These are phyloP conservation scores for Gracilaria vermiculophylla DNA, from an alignment of 23 red algal genomes.

Conservation along the genomic window DNA sequence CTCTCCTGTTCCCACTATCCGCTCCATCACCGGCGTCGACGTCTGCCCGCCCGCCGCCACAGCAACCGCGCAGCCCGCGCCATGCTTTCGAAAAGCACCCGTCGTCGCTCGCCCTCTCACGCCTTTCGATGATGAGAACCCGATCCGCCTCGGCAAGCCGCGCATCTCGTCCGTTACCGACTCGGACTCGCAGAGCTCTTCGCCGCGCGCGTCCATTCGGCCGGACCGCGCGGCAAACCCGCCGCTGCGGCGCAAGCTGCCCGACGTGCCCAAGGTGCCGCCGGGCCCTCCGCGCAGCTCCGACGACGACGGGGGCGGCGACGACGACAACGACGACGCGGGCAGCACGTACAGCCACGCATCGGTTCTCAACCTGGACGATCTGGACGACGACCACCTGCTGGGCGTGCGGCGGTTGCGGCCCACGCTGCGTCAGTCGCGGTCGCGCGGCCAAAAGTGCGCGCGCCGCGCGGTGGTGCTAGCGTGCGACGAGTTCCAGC, in stretches of 20 bases:
- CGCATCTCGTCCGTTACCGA: conserved; percentile 57
- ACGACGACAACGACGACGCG: conserved; percentile 31
- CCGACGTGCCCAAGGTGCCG: neutral
- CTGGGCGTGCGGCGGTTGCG: neutral
- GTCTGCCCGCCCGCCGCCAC: neutral
- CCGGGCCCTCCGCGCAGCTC: neutral
- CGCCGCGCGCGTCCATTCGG: neutral
- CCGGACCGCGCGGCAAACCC: neutral
- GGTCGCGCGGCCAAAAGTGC: neutral
- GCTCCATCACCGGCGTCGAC: conserved; percentile 32
- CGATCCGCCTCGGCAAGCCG: neutral
- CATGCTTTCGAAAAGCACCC: too few species aligned
- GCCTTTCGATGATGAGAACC: conserved; percentile 15
- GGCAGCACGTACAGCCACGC: conserved; percentile 59
- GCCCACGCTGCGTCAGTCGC: neutral
- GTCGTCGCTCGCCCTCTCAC: too few species aligned
- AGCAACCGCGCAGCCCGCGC: too few species aligned
- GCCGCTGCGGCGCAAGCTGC: conserved; percentile 2
- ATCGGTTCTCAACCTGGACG: conserved; percentile 44
- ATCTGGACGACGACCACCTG: conserved; percentile 43
- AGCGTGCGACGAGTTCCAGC: conserved; percentile 24
- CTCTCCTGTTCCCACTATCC: conserved; percentile 8
- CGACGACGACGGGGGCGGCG: neutral
- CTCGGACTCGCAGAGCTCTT: neutral
- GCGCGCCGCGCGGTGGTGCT: conserved; percentile 15